Evolutionary conservation across 306 rosid species (phyloP).

Genomic region (Rosa chinensis): DNA sequence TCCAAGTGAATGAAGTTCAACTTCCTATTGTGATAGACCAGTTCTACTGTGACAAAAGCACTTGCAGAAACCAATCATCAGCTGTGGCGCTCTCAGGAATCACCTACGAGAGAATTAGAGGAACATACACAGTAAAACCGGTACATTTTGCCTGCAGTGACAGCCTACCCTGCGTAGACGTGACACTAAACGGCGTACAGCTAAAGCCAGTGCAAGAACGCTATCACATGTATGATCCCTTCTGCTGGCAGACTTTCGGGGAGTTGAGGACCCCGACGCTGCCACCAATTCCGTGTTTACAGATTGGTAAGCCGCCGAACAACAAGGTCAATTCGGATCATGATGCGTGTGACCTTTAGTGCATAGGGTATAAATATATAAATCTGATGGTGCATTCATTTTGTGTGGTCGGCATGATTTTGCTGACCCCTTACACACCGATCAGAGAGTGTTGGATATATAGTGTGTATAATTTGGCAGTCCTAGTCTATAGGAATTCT

Average conservation of each 20-base stretch:
- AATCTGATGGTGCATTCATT: slow-evolving; percentile 35
- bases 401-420: slow-evolving; percentile 54
- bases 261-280: slow-evolving; percentile 73
- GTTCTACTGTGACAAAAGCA: slow-evolving; percentile 84
- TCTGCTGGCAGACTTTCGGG: slow-evolving; percentile 94
- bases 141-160: slow-evolving; percentile 97
- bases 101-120: slow-evolving; percentile 81
- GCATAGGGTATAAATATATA: slow-evolving; percentile 1
- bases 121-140: slow-evolving; percentile 86
- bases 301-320: slow-evolving; percentile 78
- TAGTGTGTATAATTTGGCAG: slow-evolving; percentile 45
- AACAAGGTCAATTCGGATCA: slow-evolving; percentile 68
- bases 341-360: slow-evolving; percentile 57
- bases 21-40: slow-evolving; percentile 93
- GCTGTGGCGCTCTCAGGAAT: slow-evolving; percentile 90
- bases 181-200: slow-evolving; percentile 71
- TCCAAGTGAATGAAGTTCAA: slow-evolving; percentile 82
- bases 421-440: slow-evolving; percentile 52
- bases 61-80: slow-evolving; percentile 69
- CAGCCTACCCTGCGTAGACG: slow-evolving; percentile 78
- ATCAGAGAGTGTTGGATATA: slow-evolving; percentile 31
- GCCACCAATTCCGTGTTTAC: slow-evolving; percentile 83
- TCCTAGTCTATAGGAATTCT: slow-evolving; percentile 44
- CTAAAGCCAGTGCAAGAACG: slow-evolving; percentile 74
- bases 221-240: slow-evolving; percentile 75